Evolutionary conservation across 768 basidiomycete genomes (phyloP), one percentile per base, ranked within the genome.

Genomic region (Royoungia palumana): DNA sequence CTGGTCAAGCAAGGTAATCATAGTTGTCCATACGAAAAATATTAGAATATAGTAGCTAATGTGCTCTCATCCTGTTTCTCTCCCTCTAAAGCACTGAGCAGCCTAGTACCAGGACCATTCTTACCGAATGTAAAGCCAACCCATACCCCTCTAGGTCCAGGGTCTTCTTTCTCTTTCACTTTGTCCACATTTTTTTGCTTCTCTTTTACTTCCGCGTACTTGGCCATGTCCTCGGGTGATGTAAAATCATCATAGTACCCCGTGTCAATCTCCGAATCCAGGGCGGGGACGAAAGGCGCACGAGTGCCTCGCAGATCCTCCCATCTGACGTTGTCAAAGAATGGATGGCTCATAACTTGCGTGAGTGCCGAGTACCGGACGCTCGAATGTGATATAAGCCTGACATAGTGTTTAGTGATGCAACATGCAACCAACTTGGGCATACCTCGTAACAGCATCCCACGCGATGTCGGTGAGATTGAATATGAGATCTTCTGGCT

Each of bases 181-280:
- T 79, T 80, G 21, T 95, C 95, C 21, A 99, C 94, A 64, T 97
- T 94, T 61, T 72, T 75, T 71, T 97, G 94, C 71, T 98, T 99
- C 75, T 96, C 96, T 69, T 89, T 82, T 7, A 99, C 96, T 67
- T 99, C 95, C 11, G 94, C 92, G 63, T 98, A 98, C 72, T 98
- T 98, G 42, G 91, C 93, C 94, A 97, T 97, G 63, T 98, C 95
- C 50, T 94, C 90, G 5, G 79, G 72, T 4, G 80, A 86, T 2
- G 85, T 85, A 66, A 94, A 94, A 64, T 93, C 91, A 58, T 94
- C 91, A 70, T 93, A 94, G 69, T 94, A 94, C 16, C 93, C 94
- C 1, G 94, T 93, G 62, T 99, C 96, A 49, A 90, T 78, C 61
- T 98, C 96, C 9, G 87, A 89, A 62, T 97, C 94, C 28, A 98